A percentile compares a stretch with the other conserved stretches of the same genome.
Evolutionary conservation across 495 filamentous ascomycete genomes (phyloP).

Genomic region (Penicillium daleae): DNA sequence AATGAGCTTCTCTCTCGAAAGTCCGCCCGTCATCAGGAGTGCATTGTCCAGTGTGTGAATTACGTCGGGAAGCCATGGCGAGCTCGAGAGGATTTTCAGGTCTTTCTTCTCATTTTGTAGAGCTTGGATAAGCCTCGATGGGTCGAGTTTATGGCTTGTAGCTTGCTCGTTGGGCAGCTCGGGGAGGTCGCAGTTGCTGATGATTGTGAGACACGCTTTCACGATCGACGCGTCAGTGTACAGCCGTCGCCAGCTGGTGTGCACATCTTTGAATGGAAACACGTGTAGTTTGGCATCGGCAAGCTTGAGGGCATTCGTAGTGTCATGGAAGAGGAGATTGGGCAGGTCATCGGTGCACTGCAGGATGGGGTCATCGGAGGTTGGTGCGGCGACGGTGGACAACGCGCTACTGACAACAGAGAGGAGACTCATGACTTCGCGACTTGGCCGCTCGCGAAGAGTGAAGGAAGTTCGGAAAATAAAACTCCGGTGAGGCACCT

Average conservation of each 20-base stretch:
- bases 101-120: constrained; percentile 10
- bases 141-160: constrained; percentile 12
- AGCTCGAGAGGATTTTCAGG: constrained; percentile 16
- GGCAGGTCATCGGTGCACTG: constrained; percentile 14
- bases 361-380: constrained; percentile 47
- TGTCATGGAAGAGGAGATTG: constrained; percentile 37
- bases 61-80: constrained; percentile 46
- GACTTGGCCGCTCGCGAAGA: background rate
- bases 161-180: constrained; percentile 1
- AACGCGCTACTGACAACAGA: constrained; percentile 29
- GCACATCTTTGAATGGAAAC: constrained; percentile 75
- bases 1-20: constrained; percentile 63
- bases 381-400: constrained; percentile 35
- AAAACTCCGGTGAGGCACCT: background rate
- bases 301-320: constrained; percentile 44
- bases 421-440: constrained; percentile 25
- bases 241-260: constrained; percentile 72
- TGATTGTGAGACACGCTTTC: constrained; percentile 54
- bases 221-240: constrained; percentile 79
- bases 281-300: constrained; percentile 70
- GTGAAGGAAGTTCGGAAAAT: background rate
- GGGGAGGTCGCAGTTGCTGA: constrained; percentile 28
- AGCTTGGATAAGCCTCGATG: constrained; percentile 20
- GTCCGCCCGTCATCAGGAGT: constrained; percentile 79
- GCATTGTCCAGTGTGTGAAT: constrained; percentile 75